Percentiles rank a stretch among this genome's conserved stretches.
phyloP scores from a whole-genome alignment of 139 green algal genomes.

The Chlorella sp. region DNA sequence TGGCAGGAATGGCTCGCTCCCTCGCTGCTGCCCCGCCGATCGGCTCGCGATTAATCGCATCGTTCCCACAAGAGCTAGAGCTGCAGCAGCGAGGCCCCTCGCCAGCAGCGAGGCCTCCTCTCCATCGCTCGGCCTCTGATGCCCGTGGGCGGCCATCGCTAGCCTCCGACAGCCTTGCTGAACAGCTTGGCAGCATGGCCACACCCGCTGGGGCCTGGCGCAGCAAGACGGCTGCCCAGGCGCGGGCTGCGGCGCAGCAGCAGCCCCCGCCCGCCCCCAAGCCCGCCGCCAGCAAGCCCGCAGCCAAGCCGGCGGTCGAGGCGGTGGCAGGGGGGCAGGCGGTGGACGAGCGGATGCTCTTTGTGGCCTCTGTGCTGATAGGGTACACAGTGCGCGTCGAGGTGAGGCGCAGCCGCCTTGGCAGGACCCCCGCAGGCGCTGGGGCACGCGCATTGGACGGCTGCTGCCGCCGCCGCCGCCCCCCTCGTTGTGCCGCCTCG shows the following conservation, averaged over 20 bases:
- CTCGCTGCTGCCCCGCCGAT: too few species aligned
- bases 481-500: background rate
- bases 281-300: background rate
- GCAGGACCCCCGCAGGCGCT: too few species aligned
- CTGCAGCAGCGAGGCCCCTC: too few species aligned
- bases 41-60: too few species aligned
- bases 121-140: too few species aligned
- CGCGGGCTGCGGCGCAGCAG: background rate
- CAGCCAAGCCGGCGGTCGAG: constrained; percentile 15
- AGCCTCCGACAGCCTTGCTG: too few species aligned
- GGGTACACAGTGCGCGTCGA: constrained; percentile 77
- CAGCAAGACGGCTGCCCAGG: background rate
- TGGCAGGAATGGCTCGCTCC: too few species aligned
- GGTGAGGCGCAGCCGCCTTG: constrained; percentile 44
- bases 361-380: constrained; percentile 68
- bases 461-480: background rate
- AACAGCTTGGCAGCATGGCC: background rate
- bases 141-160: too few species aligned
- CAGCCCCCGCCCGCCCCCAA: background rate
- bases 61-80: too few species aligned
- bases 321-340: background rate
- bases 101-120: too few species aligned
- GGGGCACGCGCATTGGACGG: too few species aligned
- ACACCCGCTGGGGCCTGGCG: constrained; percentile 7
- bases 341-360: constrained; percentile 24